These are phyloP conservation scores for Parascedosporium putredinis DNA, from an alignment of 2,329 filamentous ascomycete genomes.

Conservation along the genomic window DNA sequence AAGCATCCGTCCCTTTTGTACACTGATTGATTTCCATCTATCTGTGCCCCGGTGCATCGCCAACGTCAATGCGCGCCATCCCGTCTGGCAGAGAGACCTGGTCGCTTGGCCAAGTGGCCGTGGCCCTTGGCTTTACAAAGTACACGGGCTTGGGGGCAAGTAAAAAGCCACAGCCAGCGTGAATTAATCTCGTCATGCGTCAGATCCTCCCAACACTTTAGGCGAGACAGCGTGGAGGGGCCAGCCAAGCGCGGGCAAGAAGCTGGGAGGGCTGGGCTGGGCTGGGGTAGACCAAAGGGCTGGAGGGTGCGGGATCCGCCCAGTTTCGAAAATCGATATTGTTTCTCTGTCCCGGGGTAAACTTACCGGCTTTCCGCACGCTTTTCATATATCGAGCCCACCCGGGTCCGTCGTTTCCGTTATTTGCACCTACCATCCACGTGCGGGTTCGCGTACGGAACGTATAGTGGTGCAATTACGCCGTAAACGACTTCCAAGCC, in stretches of 20 bases:
- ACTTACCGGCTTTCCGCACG: background rate
- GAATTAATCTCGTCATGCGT: background rate
- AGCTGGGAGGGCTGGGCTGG: too few relatives aligned
- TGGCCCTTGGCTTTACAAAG: background rate
- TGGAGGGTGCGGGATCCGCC: too few relatives aligned
- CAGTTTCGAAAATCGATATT: background rate
- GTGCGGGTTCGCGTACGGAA: background rate
- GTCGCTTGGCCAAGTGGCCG: background rate
- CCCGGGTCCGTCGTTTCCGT: background rate
- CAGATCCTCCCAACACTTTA: background rate
- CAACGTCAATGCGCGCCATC: background rate
- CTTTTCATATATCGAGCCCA: background rate
- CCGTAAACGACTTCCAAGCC: background rate
- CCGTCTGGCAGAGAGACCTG: background rate
- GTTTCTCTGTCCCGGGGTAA: background rate
- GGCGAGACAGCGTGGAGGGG: background rate
- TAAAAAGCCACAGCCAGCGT: too few relatives aligned
- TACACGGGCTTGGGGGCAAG: too few relatives aligned
- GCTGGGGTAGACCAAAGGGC: too few relatives aligned
- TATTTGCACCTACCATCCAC: background rate
- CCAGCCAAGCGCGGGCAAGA: too few relatives aligned
- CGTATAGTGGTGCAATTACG: background rate
- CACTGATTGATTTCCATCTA: background rate
- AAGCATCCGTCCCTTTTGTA: too few relatives aligned
- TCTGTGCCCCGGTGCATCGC: background rate